These are phyloP conservation scores for Leccinum disarticulatum DNA, from an alignment of 768 basidiomycete genomes.

Conservation along the genomic window DNA sequence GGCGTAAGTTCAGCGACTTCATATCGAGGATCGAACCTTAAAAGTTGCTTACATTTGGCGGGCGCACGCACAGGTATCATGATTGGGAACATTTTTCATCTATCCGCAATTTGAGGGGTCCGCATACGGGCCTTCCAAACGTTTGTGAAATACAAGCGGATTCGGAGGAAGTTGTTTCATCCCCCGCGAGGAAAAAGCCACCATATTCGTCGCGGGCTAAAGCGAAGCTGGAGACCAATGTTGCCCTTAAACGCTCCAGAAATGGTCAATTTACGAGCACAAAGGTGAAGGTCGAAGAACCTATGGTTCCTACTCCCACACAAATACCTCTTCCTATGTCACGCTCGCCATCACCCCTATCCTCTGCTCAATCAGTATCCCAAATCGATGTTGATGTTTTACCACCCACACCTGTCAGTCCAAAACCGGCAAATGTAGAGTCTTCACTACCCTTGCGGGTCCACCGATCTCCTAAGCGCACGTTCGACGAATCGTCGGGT, in stretches of 20 bases:
- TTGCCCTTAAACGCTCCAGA: conserved; percentile 15
- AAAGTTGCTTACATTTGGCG: conserved; percentile 10
- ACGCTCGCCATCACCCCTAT: conserved; percentile 37
- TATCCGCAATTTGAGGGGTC: conserved; percentile 84
- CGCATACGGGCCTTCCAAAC: conserved; percentile 71
- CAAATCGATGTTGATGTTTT: conserved; percentile 30
- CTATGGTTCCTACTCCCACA: conserved; percentile 25
- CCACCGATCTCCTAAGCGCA: conserved; percentile 55
- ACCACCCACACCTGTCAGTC: conserved; percentile 28
- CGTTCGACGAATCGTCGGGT: conserved; percentile 57
- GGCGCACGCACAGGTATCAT: conserved; percentile 59
- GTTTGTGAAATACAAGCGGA: conserved; percentile 51
- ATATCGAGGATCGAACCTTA: conserved; percentile 7
- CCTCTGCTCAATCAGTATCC: conserved; percentile 22
- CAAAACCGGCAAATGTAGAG: conserved; percentile 13
- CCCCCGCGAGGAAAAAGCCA: conserved; percentile 36
- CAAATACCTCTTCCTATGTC: conserved; percentile 41
- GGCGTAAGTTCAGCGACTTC: conserved; percentile 58
- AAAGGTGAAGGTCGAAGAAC: conserved; percentile 25
- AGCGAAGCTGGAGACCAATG: conserved; percentile 25
- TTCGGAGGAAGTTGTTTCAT: conserved; percentile 30
- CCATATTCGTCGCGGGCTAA: conserved; percentile 32
- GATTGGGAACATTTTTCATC: conserved; percentile 96
- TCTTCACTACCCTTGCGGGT: conserved; percentile 30
- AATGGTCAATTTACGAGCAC: conserved; percentile 25